phyloP scores from a whole-genome alignment of 805 yeast species.

The Candida qinlingensis region DNA sequence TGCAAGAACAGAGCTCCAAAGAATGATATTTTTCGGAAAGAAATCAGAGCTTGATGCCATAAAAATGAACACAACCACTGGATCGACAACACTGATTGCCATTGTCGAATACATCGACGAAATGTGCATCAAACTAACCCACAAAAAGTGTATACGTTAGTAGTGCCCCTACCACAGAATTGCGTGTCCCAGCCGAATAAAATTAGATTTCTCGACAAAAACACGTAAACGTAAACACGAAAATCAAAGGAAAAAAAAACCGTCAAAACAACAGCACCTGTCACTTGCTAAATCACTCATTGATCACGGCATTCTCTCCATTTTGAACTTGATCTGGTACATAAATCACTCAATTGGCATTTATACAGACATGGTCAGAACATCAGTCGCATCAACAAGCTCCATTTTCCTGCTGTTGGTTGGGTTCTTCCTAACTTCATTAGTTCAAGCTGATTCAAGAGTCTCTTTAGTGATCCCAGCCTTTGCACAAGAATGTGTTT shows the following conservation, averaged over 20 bases:
- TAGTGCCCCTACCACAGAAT: background rate
- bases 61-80: constrained; percentile 2
- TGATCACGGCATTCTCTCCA: background rate
- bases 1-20: constrained; percentile 43
- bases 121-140: background rate
- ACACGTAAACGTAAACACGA: background rate
- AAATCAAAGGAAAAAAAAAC: background rate
- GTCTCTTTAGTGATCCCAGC: constrained; percentile 26
- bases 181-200: background rate
- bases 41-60: constrained; percentile 57
- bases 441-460: constrained; percentile 16
- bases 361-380: background rate
- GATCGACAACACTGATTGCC: background rate
- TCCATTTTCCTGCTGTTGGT: background rate
- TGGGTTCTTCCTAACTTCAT: background rate
- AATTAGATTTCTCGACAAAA: background rate
- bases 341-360: background rate
- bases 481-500: constrained; percentile 40
- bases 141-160: background rate
- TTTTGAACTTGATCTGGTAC: background rate
- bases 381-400: background rate
- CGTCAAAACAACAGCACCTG: background rate
- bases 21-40: constrained; percentile 49
- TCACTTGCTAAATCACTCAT: background rate
- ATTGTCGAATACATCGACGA: constrained; percentile 2